Percentiles rank a stretch among this genome's conserved stretches.
Conservation (phyloP, 208 protist species). For the Trypanosoma brucei region DNA sequence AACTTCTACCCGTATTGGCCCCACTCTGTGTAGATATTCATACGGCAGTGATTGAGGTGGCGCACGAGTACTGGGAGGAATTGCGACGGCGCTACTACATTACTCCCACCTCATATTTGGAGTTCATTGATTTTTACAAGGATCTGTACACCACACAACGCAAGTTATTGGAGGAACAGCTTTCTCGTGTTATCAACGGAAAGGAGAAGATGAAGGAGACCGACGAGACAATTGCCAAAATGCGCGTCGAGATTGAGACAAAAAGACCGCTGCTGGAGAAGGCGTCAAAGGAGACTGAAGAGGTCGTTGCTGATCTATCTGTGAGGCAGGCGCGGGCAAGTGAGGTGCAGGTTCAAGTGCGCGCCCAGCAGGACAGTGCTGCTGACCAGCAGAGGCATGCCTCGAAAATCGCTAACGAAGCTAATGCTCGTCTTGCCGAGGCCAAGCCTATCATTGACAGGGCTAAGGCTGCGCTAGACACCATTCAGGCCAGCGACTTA, state of each 20-base stretch:
- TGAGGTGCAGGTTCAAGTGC: constrained; percentile 87
- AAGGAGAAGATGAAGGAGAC: constrained; percentile 91
- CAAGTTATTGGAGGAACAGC: constrained; percentile 73
- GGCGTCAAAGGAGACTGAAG: constrained; percentile 84
- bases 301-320: constrained; percentile 86
- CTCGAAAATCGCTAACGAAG: constrained; percentile 82
- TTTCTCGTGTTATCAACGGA: constrained; percentile 88
- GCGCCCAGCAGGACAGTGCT: constrained; percentile 88
- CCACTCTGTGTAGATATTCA: constrained; percentile 89
- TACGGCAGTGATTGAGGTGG: constrained; percentile 53
- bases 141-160: constrained; percentile 76
- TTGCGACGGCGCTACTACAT: constrained; percentile 92
- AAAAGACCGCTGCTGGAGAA: constrained; percentile 88
- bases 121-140: constrained; percentile 94
- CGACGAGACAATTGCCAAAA: constrained; percentile 89
- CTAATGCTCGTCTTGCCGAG: constrained; percentile 88
- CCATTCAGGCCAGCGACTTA: constrained; percentile 92
- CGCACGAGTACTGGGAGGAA: constrained; percentile 89
- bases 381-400: constrained; percentile 80
- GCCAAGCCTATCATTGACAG: constrained; percentile 92
- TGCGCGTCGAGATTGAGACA: constrained; percentile 90
- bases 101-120: constrained; percentile 94
- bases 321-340: constrained; percentile 79
- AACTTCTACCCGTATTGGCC: constrained; percentile 64
- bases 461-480: constrained; percentile 92